phyloP scores from a whole-genome alignment of 108 stramenopile species.

The Discostella pseudostelligera region DNA sequence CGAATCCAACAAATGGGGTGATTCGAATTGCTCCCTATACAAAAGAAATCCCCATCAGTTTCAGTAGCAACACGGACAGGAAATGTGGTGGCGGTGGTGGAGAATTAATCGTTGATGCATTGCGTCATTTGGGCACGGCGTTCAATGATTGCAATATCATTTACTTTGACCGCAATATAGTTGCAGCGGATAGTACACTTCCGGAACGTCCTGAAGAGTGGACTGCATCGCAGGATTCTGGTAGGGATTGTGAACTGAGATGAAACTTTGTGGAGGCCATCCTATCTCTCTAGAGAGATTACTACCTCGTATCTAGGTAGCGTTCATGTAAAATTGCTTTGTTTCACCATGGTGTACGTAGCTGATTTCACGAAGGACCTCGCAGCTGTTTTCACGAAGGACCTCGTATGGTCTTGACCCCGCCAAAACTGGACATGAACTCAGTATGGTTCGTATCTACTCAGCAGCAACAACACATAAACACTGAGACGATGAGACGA shows the following conservation, averaged over 20 bases:
- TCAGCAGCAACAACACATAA: too few relatives aligned
- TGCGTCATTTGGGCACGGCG: conserved; percentile 41
- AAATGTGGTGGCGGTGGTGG: not conserved
- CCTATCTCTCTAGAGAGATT: too few relatives aligned
- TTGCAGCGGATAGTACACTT: not conserved
- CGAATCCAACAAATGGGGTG: conserved; percentile 48
- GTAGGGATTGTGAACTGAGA: not conserved
- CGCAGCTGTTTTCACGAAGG: too few relatives aligned
- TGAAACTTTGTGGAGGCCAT: not conserved
- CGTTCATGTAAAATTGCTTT: too few relatives aligned
- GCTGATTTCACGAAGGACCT: too few relatives aligned
- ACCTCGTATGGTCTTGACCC: too few relatives aligned
- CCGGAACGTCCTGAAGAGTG: conserved; percentile 13
- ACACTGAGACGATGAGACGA: too few relatives aligned
- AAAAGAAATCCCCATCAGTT: conserved; percentile 26
- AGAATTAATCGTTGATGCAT: conserved; percentile 10
- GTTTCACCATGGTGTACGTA: too few relatives aligned
- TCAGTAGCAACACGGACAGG: conserved; percentile 12
- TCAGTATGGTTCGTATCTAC: too few relatives aligned
- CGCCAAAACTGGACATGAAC: too few relatives aligned
- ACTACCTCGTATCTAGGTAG: too few relatives aligned
- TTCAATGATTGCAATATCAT: conserved; percentile 56
- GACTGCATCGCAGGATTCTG: not conserved
- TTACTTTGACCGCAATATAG: conserved; percentile 15
- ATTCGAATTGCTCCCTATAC: conserved; percentile 29